phyloP scores from a whole-genome alignment of 106 monocot species.

The Dendrobium nobile region DNA sequence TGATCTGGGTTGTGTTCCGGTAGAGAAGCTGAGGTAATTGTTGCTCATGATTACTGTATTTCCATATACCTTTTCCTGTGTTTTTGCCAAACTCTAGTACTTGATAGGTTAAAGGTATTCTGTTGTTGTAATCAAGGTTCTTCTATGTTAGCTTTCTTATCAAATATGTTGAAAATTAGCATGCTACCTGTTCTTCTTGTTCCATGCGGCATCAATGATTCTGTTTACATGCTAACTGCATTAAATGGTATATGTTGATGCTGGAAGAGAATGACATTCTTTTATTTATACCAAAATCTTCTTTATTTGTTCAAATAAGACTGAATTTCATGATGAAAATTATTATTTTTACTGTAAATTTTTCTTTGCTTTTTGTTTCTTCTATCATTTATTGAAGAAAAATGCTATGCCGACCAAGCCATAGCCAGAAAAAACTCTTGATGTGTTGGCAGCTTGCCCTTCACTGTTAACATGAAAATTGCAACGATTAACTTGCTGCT shows the following conservation, averaged over 20 bases:
- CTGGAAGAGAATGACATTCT: not conserved
- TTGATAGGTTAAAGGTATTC: not conserved
- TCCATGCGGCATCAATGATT: not conserved
- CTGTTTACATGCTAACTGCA: not conserved
- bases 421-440: no score
- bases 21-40: slow-evolving; percentile 74
- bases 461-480: no score
- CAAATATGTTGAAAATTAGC: not conserved
- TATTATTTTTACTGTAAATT: no score
- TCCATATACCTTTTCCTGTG: not conserved
- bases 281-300: no score
- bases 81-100: not conserved
- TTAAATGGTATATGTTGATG: not conserved
- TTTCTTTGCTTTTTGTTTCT: no score
- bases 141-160: not conserved
- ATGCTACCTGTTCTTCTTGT: not conserved
- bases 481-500: no score
- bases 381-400: no score
- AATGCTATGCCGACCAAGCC: no score
- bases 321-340: no score
- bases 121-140: not conserved
- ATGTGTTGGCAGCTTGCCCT: no score
- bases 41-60: not conserved
- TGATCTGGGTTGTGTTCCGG: slow-evolving; percentile 57
- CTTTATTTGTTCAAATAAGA: no score